A percentile compares a stretch with the other conserved stretches of the same genome.
phyloP scores from a whole-genome alignment of 2,329 filamentous ascomycete species.

The Colletotrichum musae region DNA sequence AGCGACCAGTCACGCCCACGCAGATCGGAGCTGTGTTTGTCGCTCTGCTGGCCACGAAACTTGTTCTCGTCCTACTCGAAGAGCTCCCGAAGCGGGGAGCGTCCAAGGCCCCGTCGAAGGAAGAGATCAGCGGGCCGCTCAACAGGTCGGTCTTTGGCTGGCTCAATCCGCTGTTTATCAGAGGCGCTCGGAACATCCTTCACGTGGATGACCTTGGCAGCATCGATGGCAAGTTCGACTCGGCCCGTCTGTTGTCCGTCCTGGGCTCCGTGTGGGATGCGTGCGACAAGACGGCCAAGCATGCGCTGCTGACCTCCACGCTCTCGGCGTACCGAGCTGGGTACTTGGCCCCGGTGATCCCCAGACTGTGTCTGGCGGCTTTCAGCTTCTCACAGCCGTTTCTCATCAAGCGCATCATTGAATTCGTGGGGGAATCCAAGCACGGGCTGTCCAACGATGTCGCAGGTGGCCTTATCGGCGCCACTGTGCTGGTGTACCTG shows the following conservation, averaged over 20 bases:
- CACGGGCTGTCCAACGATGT: background rate
- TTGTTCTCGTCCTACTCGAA: slow-evolving; percentile 45
- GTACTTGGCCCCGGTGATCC: slow-evolving; percentile 13
- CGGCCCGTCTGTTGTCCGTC: slow-evolving; percentile 12
- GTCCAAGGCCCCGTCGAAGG: slow-evolving; percentile 44
- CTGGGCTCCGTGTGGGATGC: background rate
- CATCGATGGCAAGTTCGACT: slow-evolving; percentile 31
- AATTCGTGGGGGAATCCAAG: slow-evolving; percentile 10
- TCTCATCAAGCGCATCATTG: slow-evolving; percentile 35
- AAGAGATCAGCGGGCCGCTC: slow-evolving; percentile 51
- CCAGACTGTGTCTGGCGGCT: slow-evolving; percentile 25
- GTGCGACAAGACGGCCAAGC: background rate
- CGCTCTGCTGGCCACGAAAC: slow-evolving; percentile 43
- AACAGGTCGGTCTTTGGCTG: slow-evolving; percentile 53
- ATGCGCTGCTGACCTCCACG: background rate
- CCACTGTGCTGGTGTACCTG: slow-evolving; percentile 42
- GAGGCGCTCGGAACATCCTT: slow-evolving; percentile 42
- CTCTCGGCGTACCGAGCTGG: background rate
- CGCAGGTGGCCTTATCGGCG: slow-evolving; percentile 34
- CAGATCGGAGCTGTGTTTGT: slow-evolving; percentile 47
- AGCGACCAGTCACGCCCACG: slow-evolving; percentile 24
- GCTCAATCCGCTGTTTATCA: slow-evolving; percentile 49
- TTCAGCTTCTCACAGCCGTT: slow-evolving; percentile 39
- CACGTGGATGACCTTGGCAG: slow-evolving; percentile 34
- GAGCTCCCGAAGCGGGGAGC: slow-evolving; percentile 46